Base-by-base conservation (phyloP, 345 rosid species). In the Pugionium dolabratum region DNA sequence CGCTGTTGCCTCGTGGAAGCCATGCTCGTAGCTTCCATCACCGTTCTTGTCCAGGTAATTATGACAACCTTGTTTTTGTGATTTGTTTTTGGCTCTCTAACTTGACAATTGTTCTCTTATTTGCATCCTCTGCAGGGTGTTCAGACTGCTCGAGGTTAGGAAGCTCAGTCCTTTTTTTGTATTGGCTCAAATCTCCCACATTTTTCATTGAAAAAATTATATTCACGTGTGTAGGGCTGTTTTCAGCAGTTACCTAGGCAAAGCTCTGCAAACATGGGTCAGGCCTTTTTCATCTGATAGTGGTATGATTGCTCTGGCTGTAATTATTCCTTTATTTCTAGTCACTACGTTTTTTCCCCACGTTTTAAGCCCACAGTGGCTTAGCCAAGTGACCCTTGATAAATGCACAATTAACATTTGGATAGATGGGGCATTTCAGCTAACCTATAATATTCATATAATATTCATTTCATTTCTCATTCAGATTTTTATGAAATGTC, bases 261-360 rank as follows among this genome's bases (percentile, higher is more conserved):
- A 77, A 60, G 9, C 78, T 71, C 67, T 81, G 70, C 79, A 72
- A 66, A 69, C 62, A 50, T 84, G 83, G 83, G 78, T 59, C 76
- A 71, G 83, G 66, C 63, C 80, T 43, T 88, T 81, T 75, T 88
- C 95, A 60, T 84, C 95, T 51, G 91, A 83, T 37, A 75, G 73
- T 69, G 89, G 95, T 88, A 71, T 64, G 78, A 71, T 72, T 71
- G 1, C 34, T 47, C 62, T 58, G n/a, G n/a, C 51, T 36, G 4
- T n/a, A 10, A 7, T 11, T 41, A 0, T 52, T 58, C 46, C 1
- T 5, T 34, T n/a, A 26, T 9, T 29, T 76, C 7, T 35, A 37
- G 33, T 67, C 31, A 4, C 27, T 39, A 18, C 0, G 28, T 39
- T 33, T 54, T 7, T 59, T 51, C 3, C 18, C 9, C 30, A 36